Evolutionary conservation across 306 rosid species (phyloP).

Genomic region (Fragaria vesca): DNA sequence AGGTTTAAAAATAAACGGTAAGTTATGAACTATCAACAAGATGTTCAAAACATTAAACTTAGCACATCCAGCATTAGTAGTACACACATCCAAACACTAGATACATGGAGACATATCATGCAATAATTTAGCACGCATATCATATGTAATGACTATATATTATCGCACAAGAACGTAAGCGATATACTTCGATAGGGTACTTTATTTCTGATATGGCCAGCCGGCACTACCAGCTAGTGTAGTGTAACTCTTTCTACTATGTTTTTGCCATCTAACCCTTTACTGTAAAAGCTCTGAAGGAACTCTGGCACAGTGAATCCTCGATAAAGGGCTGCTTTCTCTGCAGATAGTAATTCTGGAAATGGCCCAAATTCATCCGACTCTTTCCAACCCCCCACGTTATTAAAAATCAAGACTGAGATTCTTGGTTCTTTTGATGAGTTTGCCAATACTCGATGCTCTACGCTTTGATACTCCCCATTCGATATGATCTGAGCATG

Average conservation of each 20-base stretch:
- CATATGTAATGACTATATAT: too few species aligned
- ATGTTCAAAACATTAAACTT: too few species aligned
- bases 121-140: too few species aligned
- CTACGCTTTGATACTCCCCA: constrained; percentile 38
- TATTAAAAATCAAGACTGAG: constrained; percentile 31
- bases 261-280: constrained; percentile 28
- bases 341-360: constrained; percentile 27
- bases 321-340: constrained; percentile 32
- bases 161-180: too few species aligned
- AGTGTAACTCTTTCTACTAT: background rate
- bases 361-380: constrained; percentile 29
- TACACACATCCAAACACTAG: too few species aligned
- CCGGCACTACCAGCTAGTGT: background rate
- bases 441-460: constrained; percentile 35
- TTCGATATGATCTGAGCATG: constrained; percentile 26
- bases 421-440: constrained; percentile 32
- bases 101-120: too few species aligned
- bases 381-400: constrained; percentile 26
- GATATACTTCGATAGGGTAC: too few species aligned
- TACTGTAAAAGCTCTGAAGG: constrained; percentile 15
- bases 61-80: too few species aligned
- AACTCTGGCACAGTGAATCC: constrained; percentile 29
- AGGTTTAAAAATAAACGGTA: too few species aligned
- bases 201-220: too few species aligned
- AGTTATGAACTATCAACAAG: too few species aligned